Evolutionary conservation across 352 stramenopile species (phyloP), one percentile per base, ranked within the genome.

Genomic region (Globisporangium cystogenes): DNA sequence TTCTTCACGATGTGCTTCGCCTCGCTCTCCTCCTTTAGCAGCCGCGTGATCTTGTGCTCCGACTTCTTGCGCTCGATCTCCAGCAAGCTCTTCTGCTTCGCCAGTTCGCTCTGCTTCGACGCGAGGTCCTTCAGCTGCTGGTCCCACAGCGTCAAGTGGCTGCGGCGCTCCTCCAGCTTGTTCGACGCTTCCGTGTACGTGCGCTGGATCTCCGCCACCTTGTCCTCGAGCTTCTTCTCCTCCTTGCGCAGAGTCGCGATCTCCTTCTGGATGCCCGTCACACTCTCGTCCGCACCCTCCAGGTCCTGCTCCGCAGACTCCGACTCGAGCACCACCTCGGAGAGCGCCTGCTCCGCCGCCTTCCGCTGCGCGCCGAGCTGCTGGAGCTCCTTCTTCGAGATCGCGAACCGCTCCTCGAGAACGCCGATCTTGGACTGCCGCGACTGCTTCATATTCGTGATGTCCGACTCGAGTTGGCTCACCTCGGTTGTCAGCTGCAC

Each of bases 41-140:
- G 80, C 31, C 92, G 92, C 47, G 78, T 70, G 64, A 98, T 98
- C 49, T 93, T 88, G 60, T 98, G 83, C 37, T 93, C 85, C 7
- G 96, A 68, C 65, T 98, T 98, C 73, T 99, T 99, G 18, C 79
- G 82, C 61, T 98, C 95, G 47, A 99, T 85, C 51, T 97, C 82
- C 7, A 90, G 73, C 27, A 93, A 76, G 49, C 74, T 90, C 43
- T 90, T 92, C 62, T 96, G 94, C 57, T 90, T 90, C 0, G 92
- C 77, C 42, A 90, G 60, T 5, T 82, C 57, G 47, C 84, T 93
- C 29, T 93, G 72, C 41, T 83, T 86, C n/a, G 70, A 67, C 21
- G 78, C 73, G 2, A 99, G 66, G n/a, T 87, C 71, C 55, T 95
- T 95, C 2, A 98, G 73, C 48, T 98, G 87, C 27, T 96, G 73